Percentiles rank a stretch among this genome's conserved stretches.
Conservation (phyloP, 345 rosid genomes). For the Gossypium stocksii region DNA sequence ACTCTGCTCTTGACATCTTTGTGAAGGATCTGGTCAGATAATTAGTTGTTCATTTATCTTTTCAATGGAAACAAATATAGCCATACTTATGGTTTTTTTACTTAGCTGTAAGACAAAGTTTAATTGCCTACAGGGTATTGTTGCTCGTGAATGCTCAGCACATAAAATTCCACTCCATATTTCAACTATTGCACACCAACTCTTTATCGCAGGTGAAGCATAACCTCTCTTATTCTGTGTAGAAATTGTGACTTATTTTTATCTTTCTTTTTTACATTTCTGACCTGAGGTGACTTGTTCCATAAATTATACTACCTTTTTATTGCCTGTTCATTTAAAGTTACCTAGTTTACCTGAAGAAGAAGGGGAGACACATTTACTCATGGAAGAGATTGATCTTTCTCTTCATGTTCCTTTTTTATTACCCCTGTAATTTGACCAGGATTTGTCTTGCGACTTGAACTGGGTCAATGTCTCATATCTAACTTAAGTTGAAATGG, state of each 20-base stretch:
- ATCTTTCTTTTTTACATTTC: conserved; percentile 1
- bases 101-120: background rate
- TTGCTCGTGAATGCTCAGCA: conserved; percentile 60
- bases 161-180: conserved; percentile 79
- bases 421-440: background rate
- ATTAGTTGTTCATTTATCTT: conserved; percentile 5
- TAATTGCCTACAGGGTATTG: conserved; percentile 70
- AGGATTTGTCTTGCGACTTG: background rate
- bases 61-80: conserved; percentile 1
- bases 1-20: conserved; percentile 92
- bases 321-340: background rate
- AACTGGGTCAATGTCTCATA: background rate
- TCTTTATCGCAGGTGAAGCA: conserved; percentile 68
- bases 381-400: background rate
- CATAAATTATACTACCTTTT: background rate
- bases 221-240: conserved; percentile 9
- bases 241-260: background rate
- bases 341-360: background rate
- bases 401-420: background rate
- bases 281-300: background rate
- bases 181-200: conserved; percentile 75
- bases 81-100: background rate
- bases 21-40: conserved; percentile 89
- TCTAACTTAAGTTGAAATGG: background rate
- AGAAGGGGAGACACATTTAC: background rate